Evolutionary conservation across 108 stramenopile species (phyloP).

Genomic region (Fragilaria crotonensis): DNA sequence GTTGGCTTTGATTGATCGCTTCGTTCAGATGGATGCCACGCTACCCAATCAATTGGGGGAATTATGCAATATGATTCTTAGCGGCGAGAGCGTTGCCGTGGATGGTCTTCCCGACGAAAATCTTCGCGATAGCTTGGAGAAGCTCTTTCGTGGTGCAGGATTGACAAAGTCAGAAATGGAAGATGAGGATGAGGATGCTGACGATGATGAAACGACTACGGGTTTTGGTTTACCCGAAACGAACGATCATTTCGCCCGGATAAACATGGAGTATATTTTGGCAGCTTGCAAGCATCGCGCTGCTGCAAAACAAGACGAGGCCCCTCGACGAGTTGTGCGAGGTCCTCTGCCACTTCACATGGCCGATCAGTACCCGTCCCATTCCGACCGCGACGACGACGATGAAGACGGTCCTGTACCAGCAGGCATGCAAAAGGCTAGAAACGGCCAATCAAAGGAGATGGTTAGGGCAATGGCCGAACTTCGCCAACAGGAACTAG

Average conservation of each 20-base stretch:
- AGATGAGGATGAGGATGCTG: slow-evolving; percentile 46
- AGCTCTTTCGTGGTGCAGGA: slow-evolving; percentile 55
- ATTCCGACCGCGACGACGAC: slow-evolving; percentile 32
- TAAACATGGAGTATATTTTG: slow-evolving; percentile 22
- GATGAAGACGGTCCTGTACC: slow-evolving; percentile 68
- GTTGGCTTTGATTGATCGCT: slow-evolving; percentile 6
- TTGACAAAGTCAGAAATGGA: slow-evolving; percentile 65
- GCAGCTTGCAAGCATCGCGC: slow-evolving; percentile 7
- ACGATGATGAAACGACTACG: slow-evolving; percentile 30
- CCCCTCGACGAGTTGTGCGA: background rate
- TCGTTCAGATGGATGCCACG: slow-evolving; percentile 2
- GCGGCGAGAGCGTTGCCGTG: slow-evolving; percentile 61
- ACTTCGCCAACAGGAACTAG: slow-evolving; percentile 22
- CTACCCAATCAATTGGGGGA: slow-evolving; percentile 46
- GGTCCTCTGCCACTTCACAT: background rate
- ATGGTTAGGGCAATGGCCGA: slow-evolving; percentile 23
- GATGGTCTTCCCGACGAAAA: slow-evolving; percentile 67
- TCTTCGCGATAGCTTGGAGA: slow-evolving; percentile 40
- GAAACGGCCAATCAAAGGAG: slow-evolving; percentile 12
- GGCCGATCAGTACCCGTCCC: slow-evolving; percentile 1
- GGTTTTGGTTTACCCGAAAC: slow-evolving; percentile 63
- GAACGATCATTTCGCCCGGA: slow-evolving; percentile 3
- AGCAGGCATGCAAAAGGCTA: slow-evolving; percentile 18
- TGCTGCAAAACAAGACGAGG: background rate
- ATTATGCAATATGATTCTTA: slow-evolving; percentile 47